Percentiles rank a stretch among this genome's conserved stretches.
Evolutionary conservation across 2,329 filamentous ascomycete species (phyloP).

Genomic region (Pseudogymnoascus sp.): DNA sequence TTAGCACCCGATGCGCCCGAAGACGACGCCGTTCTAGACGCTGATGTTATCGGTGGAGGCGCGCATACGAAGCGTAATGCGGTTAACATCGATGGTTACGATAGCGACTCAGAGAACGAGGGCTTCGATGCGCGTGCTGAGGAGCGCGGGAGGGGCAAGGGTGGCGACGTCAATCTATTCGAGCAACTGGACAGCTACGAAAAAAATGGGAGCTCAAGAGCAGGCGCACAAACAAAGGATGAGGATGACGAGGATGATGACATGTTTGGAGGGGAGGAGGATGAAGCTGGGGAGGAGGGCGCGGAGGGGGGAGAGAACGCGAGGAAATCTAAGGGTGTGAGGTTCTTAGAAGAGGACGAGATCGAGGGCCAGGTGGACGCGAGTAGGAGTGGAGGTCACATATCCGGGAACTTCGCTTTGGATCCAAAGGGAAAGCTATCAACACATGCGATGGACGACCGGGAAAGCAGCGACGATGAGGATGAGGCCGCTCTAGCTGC

Average conservation of each 20-base stretch:
- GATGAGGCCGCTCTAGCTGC: conserved; percentile 68
- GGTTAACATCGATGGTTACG: conserved; percentile 94
- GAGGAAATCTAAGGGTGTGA: conserved; percentile 56
- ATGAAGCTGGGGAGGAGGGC: conserved; percentile 40
- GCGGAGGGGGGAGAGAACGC: conserved; percentile 25
- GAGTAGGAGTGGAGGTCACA: conserved; percentile 66
- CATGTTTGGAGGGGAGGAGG: conserved; percentile 69
- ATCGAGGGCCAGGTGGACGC: conserved; percentile 73
- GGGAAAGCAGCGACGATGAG: conserved; percentile 50
- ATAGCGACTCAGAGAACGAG: conserved; percentile 87
- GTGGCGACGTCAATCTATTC: conserved; percentile 41
- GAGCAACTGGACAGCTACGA: conserved; percentile 49
- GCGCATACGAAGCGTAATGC: conserved; percentile 80
- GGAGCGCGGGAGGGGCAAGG: conserved; percentile 39
- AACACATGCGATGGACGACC: conserved; percentile 30
- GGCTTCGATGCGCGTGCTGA: conserved; percentile 71
- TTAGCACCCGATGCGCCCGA: conserved; percentile 74
- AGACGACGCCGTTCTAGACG: conserved; percentile 71
- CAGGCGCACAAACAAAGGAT: conserved; percentile 28
- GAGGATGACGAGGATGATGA: conserved; percentile 62
- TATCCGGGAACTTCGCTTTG: conserved; percentile 51
- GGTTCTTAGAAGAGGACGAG: conserved; percentile 47
- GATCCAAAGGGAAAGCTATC: conserved; percentile 41
- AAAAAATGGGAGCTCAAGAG: conserved; percentile 25
- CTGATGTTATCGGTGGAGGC: conserved; percentile 79